Percentiles rank a stretch among this genome's conserved stretches.
Evolutionary conservation across 2,329 filamentous ascomycete genomes (phyloP).

Genomic region (Arthroderma sp.): DNA sequence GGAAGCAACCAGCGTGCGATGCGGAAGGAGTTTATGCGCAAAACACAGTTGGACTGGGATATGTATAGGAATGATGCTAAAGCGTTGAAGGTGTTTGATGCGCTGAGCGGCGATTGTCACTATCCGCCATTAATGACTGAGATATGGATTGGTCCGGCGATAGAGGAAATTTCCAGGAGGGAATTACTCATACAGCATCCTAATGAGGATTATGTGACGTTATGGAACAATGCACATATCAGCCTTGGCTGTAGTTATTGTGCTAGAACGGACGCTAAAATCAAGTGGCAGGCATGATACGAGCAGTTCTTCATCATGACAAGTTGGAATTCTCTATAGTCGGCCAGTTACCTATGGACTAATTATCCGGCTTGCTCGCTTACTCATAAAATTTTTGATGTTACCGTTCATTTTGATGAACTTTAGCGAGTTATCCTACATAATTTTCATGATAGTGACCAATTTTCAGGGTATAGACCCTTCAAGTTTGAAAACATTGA

Average conservation of each 20-base stretch:
- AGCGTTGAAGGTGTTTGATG: constrained; percentile 28
- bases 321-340: not conserved
- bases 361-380: not conserved
- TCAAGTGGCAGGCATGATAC: constrained; percentile 9
- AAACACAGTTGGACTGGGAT: constrained; percentile 31
- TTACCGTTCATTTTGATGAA: no score
- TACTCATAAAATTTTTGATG: no score
- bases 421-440: no score
- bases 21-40: constrained; percentile 34
- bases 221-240: constrained; percentile 27
- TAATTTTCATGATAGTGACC: no score
- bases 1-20: constrained; percentile 31
- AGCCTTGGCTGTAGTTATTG: constrained; percentile 29
- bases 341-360: not conserved
- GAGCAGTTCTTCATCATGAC: not conserved
- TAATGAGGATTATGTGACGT: constrained; percentile 23
- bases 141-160: constrained; percentile 31
- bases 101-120: constrained; percentile 17
- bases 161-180: constrained; percentile 22
- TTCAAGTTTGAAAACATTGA: no score
- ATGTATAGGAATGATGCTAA: constrained; percentile 28
- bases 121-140: constrained; percentile 22
- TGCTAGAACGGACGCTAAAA: constrained; percentile 8
- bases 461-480: no score
- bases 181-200: constrained; percentile 23